Conservation (phyloP, 805 yeast species). For the Ogataea paraovalis region DNA sequence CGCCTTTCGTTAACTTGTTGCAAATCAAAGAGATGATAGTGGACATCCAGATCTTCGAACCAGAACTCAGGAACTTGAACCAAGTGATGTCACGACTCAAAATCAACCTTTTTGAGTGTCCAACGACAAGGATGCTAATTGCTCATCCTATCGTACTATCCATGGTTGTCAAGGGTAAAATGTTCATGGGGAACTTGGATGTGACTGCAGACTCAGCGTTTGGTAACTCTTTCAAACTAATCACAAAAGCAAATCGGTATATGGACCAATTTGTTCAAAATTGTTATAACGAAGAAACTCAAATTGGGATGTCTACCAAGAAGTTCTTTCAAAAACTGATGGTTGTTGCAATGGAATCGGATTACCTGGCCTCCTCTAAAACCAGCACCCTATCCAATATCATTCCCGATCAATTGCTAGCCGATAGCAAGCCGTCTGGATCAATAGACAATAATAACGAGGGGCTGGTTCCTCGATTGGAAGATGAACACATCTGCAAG, state of each 20-base stretch:
- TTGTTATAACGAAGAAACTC: background rate
- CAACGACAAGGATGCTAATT: background rate
- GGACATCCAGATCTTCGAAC: slow-evolving; percentile 2
- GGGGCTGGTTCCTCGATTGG: background rate
- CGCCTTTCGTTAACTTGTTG: background rate
- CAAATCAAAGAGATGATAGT: background rate
- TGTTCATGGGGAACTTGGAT: slow-evolving; percentile 6
- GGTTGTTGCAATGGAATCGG: too few relatives aligned
- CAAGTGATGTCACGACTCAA: too few relatives aligned
- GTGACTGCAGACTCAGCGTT: slow-evolving; percentile 6
- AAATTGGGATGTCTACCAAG: background rate
- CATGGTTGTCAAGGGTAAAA: slow-evolving; percentile 7
- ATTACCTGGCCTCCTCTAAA: background rate
- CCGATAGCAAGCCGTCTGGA: too few relatives aligned
- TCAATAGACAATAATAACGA: too few relatives aligned
- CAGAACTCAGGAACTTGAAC: background rate
- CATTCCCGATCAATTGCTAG: background rate
- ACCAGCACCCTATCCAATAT: background rate
- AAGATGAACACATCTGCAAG: background rate
- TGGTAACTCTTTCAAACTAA: slow-evolving; percentile 1
- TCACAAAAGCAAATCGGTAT: background rate
- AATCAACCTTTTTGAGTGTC: too few relatives aligned
- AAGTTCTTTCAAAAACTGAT: background rate
- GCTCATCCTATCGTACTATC: slow-evolving; percentile 8
- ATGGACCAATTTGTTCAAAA: slow-evolving; percentile 1